Percentiles rank a stretch among this genome's conserved stretches.
Evolutionary conservation across 2,329 filamentous ascomycete genomes (phyloP).

Genomic region (Cercospora beticola): DNA sequence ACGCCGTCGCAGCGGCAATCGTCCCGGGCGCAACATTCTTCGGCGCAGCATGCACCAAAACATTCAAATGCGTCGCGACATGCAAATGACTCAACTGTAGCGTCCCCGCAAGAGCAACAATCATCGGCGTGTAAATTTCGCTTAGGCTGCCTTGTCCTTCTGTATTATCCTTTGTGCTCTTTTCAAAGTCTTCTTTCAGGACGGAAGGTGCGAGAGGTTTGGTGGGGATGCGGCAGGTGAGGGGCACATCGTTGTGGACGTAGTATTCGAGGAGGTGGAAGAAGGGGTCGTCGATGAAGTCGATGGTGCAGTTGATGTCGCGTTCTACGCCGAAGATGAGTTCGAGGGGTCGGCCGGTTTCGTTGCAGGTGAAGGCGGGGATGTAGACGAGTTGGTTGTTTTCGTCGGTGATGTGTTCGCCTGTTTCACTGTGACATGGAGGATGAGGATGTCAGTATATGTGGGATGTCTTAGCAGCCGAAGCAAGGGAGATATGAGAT

Average conservation of each 20-base stretch:
- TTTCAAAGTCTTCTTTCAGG: constrained; percentile 35
- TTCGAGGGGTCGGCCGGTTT: constrained; percentile 78
- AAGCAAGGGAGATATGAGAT: constrained; percentile 6
- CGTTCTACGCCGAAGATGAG: constrained; percentile 79
- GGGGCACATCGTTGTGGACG: constrained; percentile 91
- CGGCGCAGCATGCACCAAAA: constrained; percentile 73
- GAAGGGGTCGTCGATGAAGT: constrained; percentile 73
- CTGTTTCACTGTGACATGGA: constrained; percentile 62
- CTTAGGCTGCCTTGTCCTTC: constrained; percentile 43
- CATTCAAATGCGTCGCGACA: constrained; percentile 84
- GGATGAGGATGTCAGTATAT: background rate
- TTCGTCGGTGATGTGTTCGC: constrained; percentile 81
- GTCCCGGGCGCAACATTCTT: constrained; percentile 61
- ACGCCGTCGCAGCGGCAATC: constrained; percentile 82
- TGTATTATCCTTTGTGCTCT: constrained; percentile 38
- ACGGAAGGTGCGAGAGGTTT: constrained; percentile 58
- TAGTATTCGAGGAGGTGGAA: constrained; percentile 95
- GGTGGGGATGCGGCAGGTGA: constrained; percentile 85
- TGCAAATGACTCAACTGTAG: constrained; percentile 88
- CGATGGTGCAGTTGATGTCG: constrained; percentile 81
- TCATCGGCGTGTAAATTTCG: constrained; percentile 69
- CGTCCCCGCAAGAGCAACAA: constrained; percentile 85
- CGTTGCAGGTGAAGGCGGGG: constrained; percentile 86
- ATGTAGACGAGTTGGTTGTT: constrained; percentile 86
- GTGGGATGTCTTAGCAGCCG: background rate